Conservation (phyloP, 169 alveolate species). For the Eimeria mitis region DNA sequence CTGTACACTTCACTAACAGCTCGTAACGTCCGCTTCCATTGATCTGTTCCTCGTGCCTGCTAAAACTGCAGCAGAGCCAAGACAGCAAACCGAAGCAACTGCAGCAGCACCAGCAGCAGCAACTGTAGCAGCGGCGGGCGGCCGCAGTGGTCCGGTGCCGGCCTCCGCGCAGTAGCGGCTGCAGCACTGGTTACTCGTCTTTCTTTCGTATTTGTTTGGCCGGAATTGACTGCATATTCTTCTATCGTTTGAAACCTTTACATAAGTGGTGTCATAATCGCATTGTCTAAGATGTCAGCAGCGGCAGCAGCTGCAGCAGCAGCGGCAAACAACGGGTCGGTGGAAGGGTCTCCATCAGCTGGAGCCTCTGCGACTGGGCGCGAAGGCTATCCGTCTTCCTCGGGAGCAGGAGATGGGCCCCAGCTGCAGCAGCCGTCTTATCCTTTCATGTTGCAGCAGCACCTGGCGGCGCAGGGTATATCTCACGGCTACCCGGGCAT, state of each 20-base stretch:
- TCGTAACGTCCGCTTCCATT: not conserved
- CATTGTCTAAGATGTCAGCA: conserved; percentile 34
- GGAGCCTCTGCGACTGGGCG: conserved; percentile 55
- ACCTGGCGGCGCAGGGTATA: conserved; percentile 50
- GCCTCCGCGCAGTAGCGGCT: conserved; percentile 17
- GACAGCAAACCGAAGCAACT: not conserved
- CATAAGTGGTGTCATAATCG: conserved; percentile 28
- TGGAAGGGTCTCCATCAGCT: conserved; percentile 42
- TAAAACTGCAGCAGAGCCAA: not conserved
- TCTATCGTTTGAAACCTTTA: conserved; percentile 31
- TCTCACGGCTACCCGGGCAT: conserved; percentile 66
- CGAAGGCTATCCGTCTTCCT: conserved; percentile 37
- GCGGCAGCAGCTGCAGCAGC: conserved; percentile 56
- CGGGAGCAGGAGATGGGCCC: conserved; percentile 61
- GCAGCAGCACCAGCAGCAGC: conserved; percentile 40
- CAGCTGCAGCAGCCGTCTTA: conserved; percentile 23
- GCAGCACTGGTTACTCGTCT: not conserved
- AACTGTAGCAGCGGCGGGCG: conserved; percentile 32
- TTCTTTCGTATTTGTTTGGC: not conserved
- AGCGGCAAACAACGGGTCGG: conserved; percentile 62
- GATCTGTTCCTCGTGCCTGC: not conserved
- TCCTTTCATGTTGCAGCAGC: conserved; percentile 56
- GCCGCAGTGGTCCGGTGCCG: conserved; percentile 78
- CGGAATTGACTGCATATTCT: not conserved
- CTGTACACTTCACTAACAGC: not conserved